Base-by-base conservation (phyloP, 176 grass and related monocot species). In the Leersia perrieri region DNA sequence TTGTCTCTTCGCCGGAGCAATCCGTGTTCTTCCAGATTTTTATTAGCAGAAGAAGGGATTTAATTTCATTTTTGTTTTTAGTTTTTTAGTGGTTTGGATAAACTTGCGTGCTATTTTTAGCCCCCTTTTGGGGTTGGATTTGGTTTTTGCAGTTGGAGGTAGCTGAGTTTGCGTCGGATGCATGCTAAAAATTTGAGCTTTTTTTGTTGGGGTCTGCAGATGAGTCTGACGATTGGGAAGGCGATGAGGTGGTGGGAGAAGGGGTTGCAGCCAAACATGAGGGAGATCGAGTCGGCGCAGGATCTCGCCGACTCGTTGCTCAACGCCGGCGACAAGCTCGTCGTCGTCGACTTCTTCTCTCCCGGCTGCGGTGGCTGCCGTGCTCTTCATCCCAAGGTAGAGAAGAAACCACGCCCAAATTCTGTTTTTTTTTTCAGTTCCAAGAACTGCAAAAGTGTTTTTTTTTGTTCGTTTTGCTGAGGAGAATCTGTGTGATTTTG, bases 361-460 rank as follows among this genome's bases (percentile, higher is more conserved):
- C 91, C 91, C 4, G 91, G 87, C 11, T 93, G 91, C 81, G 87
- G 91, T 13, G 91, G 87, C 27, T 93, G 91, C 87, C 88, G 89
- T 38, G 66, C 96, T 6, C 87, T 99, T 20, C 96, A 99, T 65
- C 96, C 96, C 23, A 99, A 99, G 88, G 95, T 98, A 57, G 12
- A 23, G 65, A 2, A 57, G 12, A 23, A 70, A 2, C 16, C 26
- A 22, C 12, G 15, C 5, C 40, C 32, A 1, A 53, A 49, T 63
- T 2, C 1, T 33, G 3, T 33, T 8, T 4, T 1, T 8, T 4
- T 1, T 2, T 53, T 78, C 40, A 33, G 9, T 11, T 60, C 4
- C 22, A 23, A 80, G 1, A 28, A 38, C 5, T 3, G 42, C 76
- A 41, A 66, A 2, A 0, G 3, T 28, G 0, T 3, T 25, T 58